Evolutionary conservation across 345 rosid genomes (phyloP), one percentile per base, ranked within the genome.

Genomic region (Syzygium oleosum): DNA sequence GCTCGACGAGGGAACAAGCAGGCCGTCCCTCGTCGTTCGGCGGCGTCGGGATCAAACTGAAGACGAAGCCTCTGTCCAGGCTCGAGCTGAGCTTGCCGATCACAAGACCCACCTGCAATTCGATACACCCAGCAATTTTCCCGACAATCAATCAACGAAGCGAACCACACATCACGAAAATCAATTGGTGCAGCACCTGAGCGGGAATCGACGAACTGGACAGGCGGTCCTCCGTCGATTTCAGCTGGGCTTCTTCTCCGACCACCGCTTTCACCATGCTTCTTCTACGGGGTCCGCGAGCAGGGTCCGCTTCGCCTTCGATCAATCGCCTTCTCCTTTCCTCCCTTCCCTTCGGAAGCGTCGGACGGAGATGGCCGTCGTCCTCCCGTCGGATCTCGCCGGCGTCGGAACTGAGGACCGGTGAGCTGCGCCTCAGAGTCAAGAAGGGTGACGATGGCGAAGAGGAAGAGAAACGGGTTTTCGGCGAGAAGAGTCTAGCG

Each of bases 251-350:
- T 90, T 96, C 99, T 90, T 97, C 99, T 89, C 98, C 99, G 53
- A 94, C 91, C 77, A 94, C 95, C 11, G 94, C 95, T 92, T 94
- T 97, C 94, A 97, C 99, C 99, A 96, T 97, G 89, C 52, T 88
- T 87, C 25, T 34, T 25, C 12, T 31, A 1, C 53, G 56, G 41
- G 56, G 41, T 17, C 25, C 1, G 27, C 88, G 85, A 21, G 27
- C 49, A 2, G 27, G 21, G 83, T 3, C 83, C 14, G 83, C 83
- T 73, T 38, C 49, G 25, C 83, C 83, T 19, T 34, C 49, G 83
- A 73, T 38, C 83, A 22, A 9, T 84, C 21, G 38, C 31, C 58
- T n/a, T 54, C 11, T 38, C 27, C 31, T 4, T n/a, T 13, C 49
- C 54, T 61, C 10, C 0, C 38, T n/a, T 6, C 83, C 22, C 83